These are phyloP conservation scores for Cystobasidium ongulense DNA, from an alignment of 768 basidiomycete species.

Conservation along the genomic window DNA sequence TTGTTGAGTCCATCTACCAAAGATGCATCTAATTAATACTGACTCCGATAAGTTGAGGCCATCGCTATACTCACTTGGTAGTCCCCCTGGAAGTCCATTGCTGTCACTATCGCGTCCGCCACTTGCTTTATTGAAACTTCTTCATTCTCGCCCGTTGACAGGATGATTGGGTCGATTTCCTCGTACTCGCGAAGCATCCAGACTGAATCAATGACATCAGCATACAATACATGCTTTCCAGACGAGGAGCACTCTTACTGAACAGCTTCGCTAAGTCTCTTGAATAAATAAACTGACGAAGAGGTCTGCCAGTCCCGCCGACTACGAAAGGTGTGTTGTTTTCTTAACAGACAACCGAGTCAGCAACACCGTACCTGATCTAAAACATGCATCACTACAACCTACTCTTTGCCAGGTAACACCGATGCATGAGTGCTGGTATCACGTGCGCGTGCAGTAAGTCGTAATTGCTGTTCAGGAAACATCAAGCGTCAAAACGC, in stretches of 20 bases:
- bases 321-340: conserved; percentile 77
- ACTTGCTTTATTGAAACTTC: conserved; percentile 88
- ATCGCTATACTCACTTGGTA: conserved; percentile 54
- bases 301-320: conserved; percentile 79
- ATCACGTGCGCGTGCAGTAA: conserved; percentile 89
- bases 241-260: conserved; percentile 53
- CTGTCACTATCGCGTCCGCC: conserved; percentile 80
- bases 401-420: conserved; percentile 79
- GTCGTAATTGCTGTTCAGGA: conserved; percentile 82
- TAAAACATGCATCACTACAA: conserved; percentile 18
- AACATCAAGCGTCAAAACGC: neutral
- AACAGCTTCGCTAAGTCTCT: conserved; percentile 87
- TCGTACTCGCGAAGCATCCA: conserved; percentile 67
- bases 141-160: conserved; percentile 85
- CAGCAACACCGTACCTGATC: neutral
- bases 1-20: conserved; percentile 68
- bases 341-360: conserved; percentile 52
- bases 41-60: neutral
- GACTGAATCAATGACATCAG: neutral
- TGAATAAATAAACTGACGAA: conserved; percentile 98
- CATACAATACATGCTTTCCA: neutral
- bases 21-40: neutral
- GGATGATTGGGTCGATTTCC: conserved; percentile 83
- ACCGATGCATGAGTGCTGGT: conserved; percentile 86
- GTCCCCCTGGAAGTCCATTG: conserved; percentile 67